phyloP scores from a whole-genome alignment of 2,329 filamentous ascomycete species.

The Trichoderma simmonsii region DNA sequence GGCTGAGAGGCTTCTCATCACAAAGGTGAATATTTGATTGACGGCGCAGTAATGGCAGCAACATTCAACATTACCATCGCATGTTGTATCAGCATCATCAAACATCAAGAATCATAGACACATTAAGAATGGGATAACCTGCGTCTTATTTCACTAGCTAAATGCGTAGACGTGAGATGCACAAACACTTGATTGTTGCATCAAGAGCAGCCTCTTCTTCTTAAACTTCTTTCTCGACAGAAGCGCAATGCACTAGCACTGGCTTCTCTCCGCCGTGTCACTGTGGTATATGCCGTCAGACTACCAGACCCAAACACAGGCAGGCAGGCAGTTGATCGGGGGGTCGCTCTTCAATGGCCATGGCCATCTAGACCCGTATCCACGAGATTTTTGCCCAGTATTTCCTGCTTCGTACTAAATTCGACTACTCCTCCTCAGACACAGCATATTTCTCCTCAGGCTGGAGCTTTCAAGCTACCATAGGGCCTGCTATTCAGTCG shows the following conservation, averaged over 20 bases:
- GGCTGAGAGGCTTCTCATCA: neutral
- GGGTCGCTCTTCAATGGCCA: constrained; percentile 17
- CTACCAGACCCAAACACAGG: neutral
- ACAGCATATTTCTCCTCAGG: constrained; percentile 38
- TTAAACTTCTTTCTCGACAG: neutral
- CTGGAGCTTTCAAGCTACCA: constrained; percentile 67
- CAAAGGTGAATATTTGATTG: neutral
- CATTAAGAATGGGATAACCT: neutral
- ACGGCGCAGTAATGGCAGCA: neutral
- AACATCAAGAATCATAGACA: neutral
- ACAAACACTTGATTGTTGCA: constrained; percentile 30
- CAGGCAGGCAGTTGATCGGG: neutral
- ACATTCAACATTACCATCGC: neutral
- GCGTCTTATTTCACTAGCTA: constrained; percentile 20
- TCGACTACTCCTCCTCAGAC: constrained; percentile 20
- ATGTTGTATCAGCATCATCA: neutral
- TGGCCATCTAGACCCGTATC: constrained; percentile 19
- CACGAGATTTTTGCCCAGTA: constrained; percentile 20
- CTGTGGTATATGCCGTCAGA: constrained; percentile 5
- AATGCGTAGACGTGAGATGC: constrained; percentile 22
- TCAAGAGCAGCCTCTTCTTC: constrained; percentile 21
- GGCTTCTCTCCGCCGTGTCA: constrained; percentile 16
- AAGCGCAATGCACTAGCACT: constrained; percentile 28
- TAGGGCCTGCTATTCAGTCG: constrained; percentile 41
- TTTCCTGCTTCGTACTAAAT: constrained; percentile 21